Base-by-base conservation (phyloP, 345 rosid genomes). In the Eucalyptus cloeziana region DNA sequence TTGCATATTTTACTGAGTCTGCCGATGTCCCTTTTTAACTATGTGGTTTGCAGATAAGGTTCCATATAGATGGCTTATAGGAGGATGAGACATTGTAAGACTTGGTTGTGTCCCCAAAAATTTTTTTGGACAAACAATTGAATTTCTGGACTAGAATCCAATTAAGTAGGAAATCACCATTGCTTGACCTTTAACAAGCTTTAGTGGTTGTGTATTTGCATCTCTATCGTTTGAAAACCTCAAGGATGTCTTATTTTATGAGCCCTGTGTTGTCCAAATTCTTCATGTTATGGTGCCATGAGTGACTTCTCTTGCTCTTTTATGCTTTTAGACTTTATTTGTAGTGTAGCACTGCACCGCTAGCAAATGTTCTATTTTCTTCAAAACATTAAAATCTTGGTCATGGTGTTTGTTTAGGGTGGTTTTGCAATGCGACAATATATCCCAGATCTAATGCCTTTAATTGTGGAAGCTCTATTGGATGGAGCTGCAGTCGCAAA, bases 401-500 rank as follows among this genome's bases (percentile, higher is more conserved):
- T 86, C 90, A 43, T 87, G 47, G 69, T 86, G 89, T 89, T 92
- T 92, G 87, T 92, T 89, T 92, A 98, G 99, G 99, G 99, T 86
- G 99, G 99, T 88, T 98, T 94, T 95, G 96, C 96, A 88, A 98
- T 97, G 98, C 94, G 99, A 89, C 95, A 92, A 92, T 98, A 98
- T 89, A 95, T 98, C 86, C 92, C 97, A 10, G 99, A 96, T 91
- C 96, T 98, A 89, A 98, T 98, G 99, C 99, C 99, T 76, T 91
- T 97, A 90, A 96, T 98, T 92, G 99, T 98, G 91, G 99, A 98
- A 27, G 99, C 99, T 91, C 90, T 98, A 85, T 91, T 94, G 97
- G 99, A 98, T 95, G 99, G 99, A 89, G 99, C 99, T 85, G 97
- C 99, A 87, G 98, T 93, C 80, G 86, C 97, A 88, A 98, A 96